Evolutionary conservation across 306 rosid genomes (phyloP).

Genomic region (Lithocarpus polystachyus): DNA sequence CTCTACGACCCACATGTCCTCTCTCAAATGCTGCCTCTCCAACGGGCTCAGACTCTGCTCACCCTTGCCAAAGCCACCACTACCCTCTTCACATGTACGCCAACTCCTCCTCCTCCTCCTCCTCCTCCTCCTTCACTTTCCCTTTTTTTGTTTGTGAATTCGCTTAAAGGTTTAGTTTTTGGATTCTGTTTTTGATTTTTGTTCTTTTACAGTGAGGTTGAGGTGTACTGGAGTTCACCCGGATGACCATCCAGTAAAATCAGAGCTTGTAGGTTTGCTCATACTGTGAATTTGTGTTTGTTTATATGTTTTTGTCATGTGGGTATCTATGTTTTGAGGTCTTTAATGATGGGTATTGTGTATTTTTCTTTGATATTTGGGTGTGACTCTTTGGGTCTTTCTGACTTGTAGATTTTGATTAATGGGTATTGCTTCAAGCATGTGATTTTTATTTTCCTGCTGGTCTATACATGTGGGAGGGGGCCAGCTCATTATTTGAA

Average conservation of each 20-base stretch:
- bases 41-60: slow-evolving; percentile 78
- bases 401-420: not conserved
- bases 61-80: slow-evolving; percentile 64
- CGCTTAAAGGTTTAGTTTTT: not conserved
- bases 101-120: too few species aligned
- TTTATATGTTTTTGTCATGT: not conserved
- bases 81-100: slow-evolving; percentile 56
- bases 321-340: not conserved
- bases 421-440: not conserved
- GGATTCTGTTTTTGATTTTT: not conserved
- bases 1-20: slow-evolving; percentile 62
- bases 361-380: not conserved
- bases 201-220: slow-evolving; percentile 64
- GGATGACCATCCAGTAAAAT: slow-evolving; percentile 65
- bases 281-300: slow-evolving; percentile 19
- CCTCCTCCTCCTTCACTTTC: not conserved
- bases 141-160: not conserved
- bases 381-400: not conserved
- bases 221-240: slow-evolving; percentile 75
- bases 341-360: not conserved
- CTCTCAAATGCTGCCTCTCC: slow-evolving; percentile 66
- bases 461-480: not conserved
- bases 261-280: slow-evolving; percentile 71
- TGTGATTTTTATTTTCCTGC: not conserved
- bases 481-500: not conserved